phyloP scores from a whole-genome alignment of 208 protist genomes.

The Ichthyophonus hoferi region DNA sequence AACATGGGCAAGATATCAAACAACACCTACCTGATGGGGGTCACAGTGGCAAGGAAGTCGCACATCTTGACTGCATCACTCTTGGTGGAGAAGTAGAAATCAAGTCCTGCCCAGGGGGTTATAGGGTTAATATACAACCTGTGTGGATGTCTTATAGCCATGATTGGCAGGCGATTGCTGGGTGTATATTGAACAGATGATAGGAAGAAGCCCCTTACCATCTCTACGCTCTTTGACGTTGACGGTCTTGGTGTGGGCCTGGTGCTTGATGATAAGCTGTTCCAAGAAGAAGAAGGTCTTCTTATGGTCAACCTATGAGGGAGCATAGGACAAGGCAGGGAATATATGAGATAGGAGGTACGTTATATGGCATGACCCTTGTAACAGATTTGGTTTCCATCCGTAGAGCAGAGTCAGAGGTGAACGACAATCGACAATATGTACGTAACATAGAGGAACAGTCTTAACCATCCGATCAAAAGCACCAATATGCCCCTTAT shows the following conservation, averaged over 20 bases:
- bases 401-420: no score
- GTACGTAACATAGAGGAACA: no score
- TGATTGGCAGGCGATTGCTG: no score
- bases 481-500: no score
- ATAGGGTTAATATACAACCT: no score
- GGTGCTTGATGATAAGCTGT: conserved; percentile 96
- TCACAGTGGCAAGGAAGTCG: conserved; percentile 71
- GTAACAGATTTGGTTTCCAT: no score
- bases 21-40: neutral
- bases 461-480: no score
- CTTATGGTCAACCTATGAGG: conserved; percentile 77
- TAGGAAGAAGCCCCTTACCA: no score
- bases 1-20: conserved; percentile 9
- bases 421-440: no score
- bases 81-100: conserved; percentile 95
- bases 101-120: no score
- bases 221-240: conserved; percentile 88
- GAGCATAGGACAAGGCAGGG: neutral
- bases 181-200: no score
- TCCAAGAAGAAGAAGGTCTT: conserved; percentile 97
- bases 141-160: no score
- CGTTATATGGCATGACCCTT: neutral
- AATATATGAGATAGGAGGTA: neutral
- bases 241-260: conserved; percentile 83
- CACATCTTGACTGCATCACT: conserved; percentile 90